A percentile compares a stretch with the other conserved stretches of the same genome.
Conservation (phyloP, 2,329 filamentous ascomycete species). For the Cryphonectria naterciae region DNA sequence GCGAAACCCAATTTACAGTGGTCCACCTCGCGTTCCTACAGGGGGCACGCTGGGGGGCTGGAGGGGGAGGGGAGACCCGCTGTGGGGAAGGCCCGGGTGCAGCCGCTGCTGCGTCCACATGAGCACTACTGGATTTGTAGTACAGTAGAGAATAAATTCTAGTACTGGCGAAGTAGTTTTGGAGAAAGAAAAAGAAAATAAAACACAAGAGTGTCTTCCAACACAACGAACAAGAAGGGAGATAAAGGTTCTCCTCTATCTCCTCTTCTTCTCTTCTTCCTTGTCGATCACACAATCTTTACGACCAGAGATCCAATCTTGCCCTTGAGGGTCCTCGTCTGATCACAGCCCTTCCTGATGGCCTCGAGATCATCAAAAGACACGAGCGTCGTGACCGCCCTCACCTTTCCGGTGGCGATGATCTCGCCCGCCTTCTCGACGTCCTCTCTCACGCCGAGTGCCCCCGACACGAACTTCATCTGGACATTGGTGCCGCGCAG, state of each 20-base stretch:
- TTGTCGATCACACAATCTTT: conserved; percentile 36
- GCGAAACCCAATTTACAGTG: conserved; percentile 19
- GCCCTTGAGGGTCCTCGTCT: conserved; percentile 46
- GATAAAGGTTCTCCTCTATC: neutral
- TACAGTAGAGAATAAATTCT: neutral
- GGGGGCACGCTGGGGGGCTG: conserved; percentile 5
- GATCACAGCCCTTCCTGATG: conserved; percentile 46
- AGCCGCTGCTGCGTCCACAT: neutral
- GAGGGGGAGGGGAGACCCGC: neutral
- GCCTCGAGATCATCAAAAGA: conserved; percentile 48
- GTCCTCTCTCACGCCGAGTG: conserved; percentile 46
- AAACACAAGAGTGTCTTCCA: neutral
- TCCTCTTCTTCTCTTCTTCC: neutral
- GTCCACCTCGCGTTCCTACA: conserved; percentile 17
- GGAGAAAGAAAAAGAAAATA: neutral
- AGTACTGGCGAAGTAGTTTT: neutral
- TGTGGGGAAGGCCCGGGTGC: conserved; percentile 2
- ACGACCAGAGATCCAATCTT: conserved; percentile 50
- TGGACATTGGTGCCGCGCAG: conserved; percentile 49
- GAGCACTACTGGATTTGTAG: too few species aligned
- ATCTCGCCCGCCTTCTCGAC: conserved; percentile 46
- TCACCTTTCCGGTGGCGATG: conserved; percentile 48
- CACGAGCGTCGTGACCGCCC: conserved; percentile 46
- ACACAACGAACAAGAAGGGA: neutral
- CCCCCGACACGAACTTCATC: conserved; percentile 51